phyloP scores from a whole-genome alignment of 169 alveolate genomes.

The Plasmodium cynomolgi region DNA sequence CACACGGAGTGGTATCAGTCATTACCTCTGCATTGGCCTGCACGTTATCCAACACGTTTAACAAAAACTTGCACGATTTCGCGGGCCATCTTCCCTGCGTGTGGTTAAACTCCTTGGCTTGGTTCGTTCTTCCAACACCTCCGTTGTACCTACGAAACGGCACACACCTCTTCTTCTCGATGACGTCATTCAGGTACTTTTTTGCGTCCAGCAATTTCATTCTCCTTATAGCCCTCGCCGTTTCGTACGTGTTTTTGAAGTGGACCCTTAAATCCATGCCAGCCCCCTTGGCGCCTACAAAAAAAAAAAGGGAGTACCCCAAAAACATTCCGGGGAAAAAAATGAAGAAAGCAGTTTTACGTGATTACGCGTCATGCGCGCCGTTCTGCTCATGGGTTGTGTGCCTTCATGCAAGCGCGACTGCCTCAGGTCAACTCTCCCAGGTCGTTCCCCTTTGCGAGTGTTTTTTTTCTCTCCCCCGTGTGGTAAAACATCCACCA shows the following conservation, averaged over 20 bases:
- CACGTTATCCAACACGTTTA: slow-evolving; percentile 93
- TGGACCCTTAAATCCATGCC: slow-evolving; percentile 94
- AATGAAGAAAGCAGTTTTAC: neutral
- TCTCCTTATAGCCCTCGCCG: slow-evolving; percentile 96
- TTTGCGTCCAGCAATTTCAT: slow-evolving; percentile 94
- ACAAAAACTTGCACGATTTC: slow-evolving; percentile 94
- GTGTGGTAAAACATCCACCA: neutral
- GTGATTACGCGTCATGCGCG: neutral
- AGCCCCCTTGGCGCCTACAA: slow-evolving; percentile 63
- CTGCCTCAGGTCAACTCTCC: neutral
- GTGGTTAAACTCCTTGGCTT: slow-evolving; percentile 95
- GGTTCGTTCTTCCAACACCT: slow-evolving; percentile 97
- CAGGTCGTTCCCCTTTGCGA: neutral
- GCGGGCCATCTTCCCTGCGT: slow-evolving; percentile 99
- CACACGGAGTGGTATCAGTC: neutral
- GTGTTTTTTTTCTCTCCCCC: neutral
- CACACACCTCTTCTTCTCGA: slow-evolving; percentile 95
- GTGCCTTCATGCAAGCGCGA: neutral
- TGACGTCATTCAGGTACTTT: slow-evolving; percentile 95
- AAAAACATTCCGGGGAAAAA: neutral
- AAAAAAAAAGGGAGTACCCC: neutral
- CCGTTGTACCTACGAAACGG: slow-evolving; percentile 97
- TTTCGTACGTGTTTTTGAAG: slow-evolving; percentile 97
- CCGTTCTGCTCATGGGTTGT: neutral
- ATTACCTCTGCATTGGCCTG: slow-evolving; percentile 96